Percentiles rank a stretch among this genome's conserved stretches.
These are phyloP conservation scores for Dichotomocladium elegans DNA, from an alignment of 371 early-diverging fungal species.

Conservation along the genomic window DNA sequence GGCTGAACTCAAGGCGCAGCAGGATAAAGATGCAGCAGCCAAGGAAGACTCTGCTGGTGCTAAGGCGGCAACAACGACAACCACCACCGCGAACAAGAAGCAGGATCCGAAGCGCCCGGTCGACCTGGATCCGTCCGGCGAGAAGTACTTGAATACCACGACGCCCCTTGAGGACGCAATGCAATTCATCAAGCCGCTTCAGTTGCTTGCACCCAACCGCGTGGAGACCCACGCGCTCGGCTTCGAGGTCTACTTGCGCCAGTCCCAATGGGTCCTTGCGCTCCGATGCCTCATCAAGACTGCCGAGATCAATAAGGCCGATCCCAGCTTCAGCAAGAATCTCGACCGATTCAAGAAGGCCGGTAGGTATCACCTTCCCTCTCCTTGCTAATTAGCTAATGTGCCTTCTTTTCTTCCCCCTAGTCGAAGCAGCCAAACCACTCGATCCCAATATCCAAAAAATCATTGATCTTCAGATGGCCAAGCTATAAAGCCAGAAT, in stretches of 20 bases:
- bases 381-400: background rate
- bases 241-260: constrained; percentile 75
- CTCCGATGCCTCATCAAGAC: constrained; percentile 63
- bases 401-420: background rate
- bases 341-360: constrained; percentile 53
- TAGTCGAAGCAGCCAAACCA: constrained; percentile 30
- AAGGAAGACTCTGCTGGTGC: background rate
- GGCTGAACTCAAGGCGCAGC: constrained; percentile 43
- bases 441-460: constrained; percentile 11
- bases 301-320: constrained; percentile 43
- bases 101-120: constrained; percentile 35
- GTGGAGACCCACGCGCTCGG: constrained; percentile 67
- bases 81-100: constrained; percentile 42
- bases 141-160: constrained; percentile 52
- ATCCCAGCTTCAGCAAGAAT: constrained; percentile 48
- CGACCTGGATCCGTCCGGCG: constrained; percentile 71
- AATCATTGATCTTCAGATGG: constrained; percentile 10
- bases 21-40: constrained; percentile 13
- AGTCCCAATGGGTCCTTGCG: constrained; percentile 75
- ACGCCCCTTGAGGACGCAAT: constrained; percentile 75
- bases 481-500: constrained; percentile 7
- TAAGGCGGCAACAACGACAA: background rate
- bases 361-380: constrained; percentile 17
- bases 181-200: constrained; percentile 71
- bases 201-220: constrained; percentile 49